Evolutionary conservation across 2,329 filamentous ascomycete genomes (phyloP).

Genomic region (Cladosporium sp.): DNA sequence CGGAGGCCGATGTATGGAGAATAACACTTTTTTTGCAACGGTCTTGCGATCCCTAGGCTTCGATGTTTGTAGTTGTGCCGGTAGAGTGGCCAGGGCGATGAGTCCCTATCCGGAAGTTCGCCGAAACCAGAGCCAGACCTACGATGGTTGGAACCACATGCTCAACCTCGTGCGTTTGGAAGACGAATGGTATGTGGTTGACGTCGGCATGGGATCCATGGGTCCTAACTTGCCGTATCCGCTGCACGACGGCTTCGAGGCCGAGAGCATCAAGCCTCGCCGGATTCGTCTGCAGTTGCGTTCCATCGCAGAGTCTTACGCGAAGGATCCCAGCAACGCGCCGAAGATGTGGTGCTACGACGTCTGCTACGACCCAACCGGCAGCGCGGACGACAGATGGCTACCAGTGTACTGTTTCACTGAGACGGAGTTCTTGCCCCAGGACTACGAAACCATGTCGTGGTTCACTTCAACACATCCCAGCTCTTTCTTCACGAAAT

Average conservation of each 20-base stretch:
- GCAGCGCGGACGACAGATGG: conserved; percentile 47
- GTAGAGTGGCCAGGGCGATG: conserved; percentile 38
- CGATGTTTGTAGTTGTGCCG: conserved; percentile 42
- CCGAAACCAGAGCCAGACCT: conserved; percentile 26
- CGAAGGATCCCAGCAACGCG: conserved; percentile 24
- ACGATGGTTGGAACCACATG: conserved; percentile 44
- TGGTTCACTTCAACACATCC: conserved; percentile 54
- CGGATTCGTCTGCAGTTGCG: conserved; percentile 30
- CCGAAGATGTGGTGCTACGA: conserved; percentile 49
- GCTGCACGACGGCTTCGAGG: conserved; percentile 33
- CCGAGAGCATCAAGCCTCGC: conserved; percentile 21
- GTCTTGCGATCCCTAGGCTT: conserved; percentile 56
- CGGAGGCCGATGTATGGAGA: conserved; percentile 65
- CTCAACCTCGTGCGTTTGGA: conserved; percentile 44
- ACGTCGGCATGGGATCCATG: conserved; percentile 44
- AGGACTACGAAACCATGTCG: conserved; percentile 64
- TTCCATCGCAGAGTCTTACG: conserved; percentile 27
- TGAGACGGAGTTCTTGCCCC: conserved; percentile 62
- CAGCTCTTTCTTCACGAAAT: conserved; percentile 56
- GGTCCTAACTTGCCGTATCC: conserved; percentile 42
- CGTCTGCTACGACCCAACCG: conserved; percentile 24
- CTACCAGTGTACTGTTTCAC: conserved; percentile 64
- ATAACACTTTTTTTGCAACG: conserved; percentile 54
- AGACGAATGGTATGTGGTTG: conserved; percentile 35
- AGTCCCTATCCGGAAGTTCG: conserved; percentile 24